phyloP scores from a whole-genome alignment of 768 basidiomycete genomes.

The Imleria badia region DNA sequence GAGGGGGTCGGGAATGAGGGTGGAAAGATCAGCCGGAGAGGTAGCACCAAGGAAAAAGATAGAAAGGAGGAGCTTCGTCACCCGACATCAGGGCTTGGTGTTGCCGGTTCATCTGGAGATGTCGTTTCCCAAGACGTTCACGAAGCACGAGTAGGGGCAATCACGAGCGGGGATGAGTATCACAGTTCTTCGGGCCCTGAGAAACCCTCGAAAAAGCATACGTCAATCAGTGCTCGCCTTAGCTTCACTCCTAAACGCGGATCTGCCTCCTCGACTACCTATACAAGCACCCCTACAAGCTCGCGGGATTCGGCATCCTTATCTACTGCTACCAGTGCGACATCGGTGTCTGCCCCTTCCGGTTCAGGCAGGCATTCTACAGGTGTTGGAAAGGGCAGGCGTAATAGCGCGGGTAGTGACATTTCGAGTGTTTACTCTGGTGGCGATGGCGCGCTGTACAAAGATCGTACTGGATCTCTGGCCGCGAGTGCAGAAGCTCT shows the following conservation, averaged over 20 bases:
- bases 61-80: slow-evolving; percentile 37
- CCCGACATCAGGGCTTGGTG: slow-evolving; percentile 33
- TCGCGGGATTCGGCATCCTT: slow-evolving; percentile 87
- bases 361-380: slow-evolving; percentile 72
- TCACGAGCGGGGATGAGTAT: slow-evolving; percentile 61
- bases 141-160: slow-evolving; percentile 43
- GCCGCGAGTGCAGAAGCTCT: slow-evolving; percentile 56
- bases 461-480: slow-evolving; percentile 66
- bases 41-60: slow-evolving; percentile 46
- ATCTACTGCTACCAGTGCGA: slow-evolving; percentile 74
- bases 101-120: slow-evolving; percentile 36
- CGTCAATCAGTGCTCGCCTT: slow-evolving; percentile 55
- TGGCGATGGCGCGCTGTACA: slow-evolving; percentile 55
- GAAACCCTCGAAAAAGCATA: slow-evolving; percentile 67
- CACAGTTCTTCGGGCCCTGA: slow-evolving; percentile 46
- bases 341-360: slow-evolving; percentile 62
- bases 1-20: slow-evolving; percentile 55
- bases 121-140: slow-evolving; percentile 36
- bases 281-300: slow-evolving; percentile 77
- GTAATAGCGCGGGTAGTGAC: slow-evolving; percentile 89
- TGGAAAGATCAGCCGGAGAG: slow-evolving; percentile 37
- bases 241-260: slow-evolving; percentile 86
- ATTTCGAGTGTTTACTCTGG: slow-evolving; percentile 71
- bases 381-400: slow-evolving; percentile 53
- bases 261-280: slow-evolving; percentile 86